Base-by-base conservation (phyloP, 2,329 filamentous ascomycete species). In the Calonectria crousiana region DNA sequence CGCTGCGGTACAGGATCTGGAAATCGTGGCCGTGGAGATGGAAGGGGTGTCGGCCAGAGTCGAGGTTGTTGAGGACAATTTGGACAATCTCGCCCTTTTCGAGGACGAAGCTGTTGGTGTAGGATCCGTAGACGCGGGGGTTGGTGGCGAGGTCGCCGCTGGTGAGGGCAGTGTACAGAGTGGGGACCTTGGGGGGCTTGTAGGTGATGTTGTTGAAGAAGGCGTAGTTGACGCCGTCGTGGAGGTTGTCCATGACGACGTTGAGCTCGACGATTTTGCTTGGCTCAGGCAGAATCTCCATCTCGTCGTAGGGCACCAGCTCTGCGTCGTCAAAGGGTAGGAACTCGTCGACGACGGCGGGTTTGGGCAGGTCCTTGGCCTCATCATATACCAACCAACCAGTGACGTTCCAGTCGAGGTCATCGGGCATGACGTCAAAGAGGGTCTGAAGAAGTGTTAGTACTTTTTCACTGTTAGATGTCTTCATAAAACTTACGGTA, bases 181-280 rank as follows among this genome's bases (percentile, higher is more conserved):
- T 92, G 0, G 95, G 95, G 0, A 97, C 95, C 82, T 95, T 94
- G 64, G 94, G 95, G 0, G 85, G 71, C 4, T 90, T 89, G 83
- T 96, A 98, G 36, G 94, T 95, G 76, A 95, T 91, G 83, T 94
- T 92, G 87, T 96, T 96, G 86, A 94, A 91, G 84, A 93, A 92
- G 74, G 91, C 92, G 71, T 88, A 88, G 81, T 88, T 88, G 65
- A 89, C 89, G 6, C 93, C 93, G 73, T 95, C 88, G 23, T 87
- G 86, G 3, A 93, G 87, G 66, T 91, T 91, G 77, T 90, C 87
- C 87, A 92, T 92, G 83, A 91, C 90, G 34, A 94, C 88, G 74
- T 90, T 87, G 3, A 97, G 87, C 53, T 89, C 89, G 47, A 97
- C 87, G 2, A 86, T 87, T 75, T 91, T 88, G 83, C 93, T 91